These are phyloP conservation scores for Coprinopsis marcescibilis DNA, from an alignment of 768 basidiomycete species.

Conservation along the genomic window DNA sequence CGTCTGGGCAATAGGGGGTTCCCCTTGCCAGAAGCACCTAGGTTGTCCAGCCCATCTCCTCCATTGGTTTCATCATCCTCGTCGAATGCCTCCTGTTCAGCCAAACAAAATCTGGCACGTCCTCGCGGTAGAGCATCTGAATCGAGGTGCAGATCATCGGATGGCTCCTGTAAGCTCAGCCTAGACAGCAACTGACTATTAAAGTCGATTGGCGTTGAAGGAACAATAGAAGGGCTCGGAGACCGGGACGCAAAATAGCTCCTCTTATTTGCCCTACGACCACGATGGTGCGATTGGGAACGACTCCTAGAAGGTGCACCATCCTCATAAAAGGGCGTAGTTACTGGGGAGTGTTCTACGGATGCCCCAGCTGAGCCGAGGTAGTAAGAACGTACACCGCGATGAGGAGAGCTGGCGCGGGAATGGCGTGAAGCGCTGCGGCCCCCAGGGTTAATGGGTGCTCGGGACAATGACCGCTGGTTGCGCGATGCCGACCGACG, in stretches of 20 bases:
- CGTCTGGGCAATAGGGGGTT: not conserved
- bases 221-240: slow-evolving; percentile 41
- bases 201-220: slow-evolving; percentile 38
- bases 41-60: not conserved
- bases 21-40: not conserved
- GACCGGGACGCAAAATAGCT: slow-evolving; percentile 33
- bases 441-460: slow-evolving; percentile 37
- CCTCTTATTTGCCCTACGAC: slow-evolving; percentile 25
- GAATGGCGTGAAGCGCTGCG: slow-evolving; percentile 37
- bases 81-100: slow-evolving; percentile 14
- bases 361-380: slow-evolving; percentile 2
- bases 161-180: slow-evolving; percentile 19
- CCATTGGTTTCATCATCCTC: slow-evolving; percentile 2
- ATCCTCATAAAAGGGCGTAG: slow-evolving; percentile 2
- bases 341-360: not conserved
- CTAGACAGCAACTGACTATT: slow-evolving; percentile 13
- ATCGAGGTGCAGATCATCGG: slow-evolving; percentile 23
- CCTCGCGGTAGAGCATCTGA: slow-evolving; percentile 11
- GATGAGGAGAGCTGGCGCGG: slow-evolving; percentile 17
- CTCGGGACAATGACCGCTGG: slow-evolving; percentile 45
- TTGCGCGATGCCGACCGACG: slow-evolving; percentile 36
- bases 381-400: slow-evolving; percentile 11
- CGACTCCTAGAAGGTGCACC: slow-evolving; percentile 4
- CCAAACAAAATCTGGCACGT: slow-evolving; percentile 7
- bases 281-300: slow-evolving; percentile 27